Evolutionary conservation across 495 filamentous ascomycete genomes (phyloP), one percentile per base, ranked within the genome.

Genomic region (Hypoxylon fragiforme): DNA sequence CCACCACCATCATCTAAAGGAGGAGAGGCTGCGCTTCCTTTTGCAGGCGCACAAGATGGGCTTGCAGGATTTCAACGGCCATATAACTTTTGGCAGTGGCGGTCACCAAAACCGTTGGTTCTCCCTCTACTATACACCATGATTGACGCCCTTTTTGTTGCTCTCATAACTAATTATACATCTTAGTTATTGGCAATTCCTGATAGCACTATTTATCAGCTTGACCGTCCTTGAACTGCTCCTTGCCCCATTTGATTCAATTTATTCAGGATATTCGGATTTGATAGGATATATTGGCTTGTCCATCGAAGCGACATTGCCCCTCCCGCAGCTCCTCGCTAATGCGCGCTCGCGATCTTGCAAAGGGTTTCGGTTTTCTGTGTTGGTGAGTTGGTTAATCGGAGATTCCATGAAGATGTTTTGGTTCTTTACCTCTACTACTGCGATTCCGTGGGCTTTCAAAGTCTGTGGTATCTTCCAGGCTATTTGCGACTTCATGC

Each of bases 31-130:
- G 70, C 78, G 22, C 48, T 77, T 16, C 80, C 83, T 12, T 85
- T 85, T 50, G 69, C 79, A 0, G 81, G 79, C 4, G 67, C 71
- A 5, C 78, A 77, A 51, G 81, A 85, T 48, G 72, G 76, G 12
- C 67, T 80, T 13, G 76, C 77, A 60, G 71, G 77, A 35, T 40
- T 59, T 41, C 59, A 76, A 18, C 76, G 94, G 46, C 92, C 94
- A 1, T 97, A 86, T 64, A 82, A 87, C 52, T 98, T 98, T 67
- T 98, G 94, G 94, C 89, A 90, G 66, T 98, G 94, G 94, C 83
- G 79, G 57, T 82, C 80, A 21, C 78, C 87, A 14, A 87, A 85
- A 57, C 92, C 92, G 80, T 91, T 74, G 52, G 82, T 81, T 37
- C 1, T 20, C 46, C 24, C n/a, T 49, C 58, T 50, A 63, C 39